Evolutionary conservation across 2,329 filamentous ascomycete species (phyloP).

Genomic region (Coniochaeta prunicola): DNA sequence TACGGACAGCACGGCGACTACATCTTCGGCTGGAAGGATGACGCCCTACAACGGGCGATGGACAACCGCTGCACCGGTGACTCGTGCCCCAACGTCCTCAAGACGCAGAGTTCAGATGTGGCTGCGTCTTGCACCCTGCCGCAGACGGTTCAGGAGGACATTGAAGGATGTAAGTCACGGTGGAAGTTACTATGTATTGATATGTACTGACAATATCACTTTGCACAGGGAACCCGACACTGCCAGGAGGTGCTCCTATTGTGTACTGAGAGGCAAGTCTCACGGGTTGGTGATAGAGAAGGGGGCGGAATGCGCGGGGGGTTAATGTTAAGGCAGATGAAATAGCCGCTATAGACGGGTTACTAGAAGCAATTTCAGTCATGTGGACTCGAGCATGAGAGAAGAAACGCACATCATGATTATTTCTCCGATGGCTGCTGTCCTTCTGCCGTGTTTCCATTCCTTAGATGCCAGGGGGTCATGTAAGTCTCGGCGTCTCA

Average conservation of each 20-base stretch:
- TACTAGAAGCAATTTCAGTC: background rate
- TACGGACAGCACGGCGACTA: conserved; percentile 10
- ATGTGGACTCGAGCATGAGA: background rate
- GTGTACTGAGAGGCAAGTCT: background rate
- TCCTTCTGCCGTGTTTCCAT: too few relatives aligned
- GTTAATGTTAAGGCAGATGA: background rate
- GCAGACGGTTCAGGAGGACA: background rate
- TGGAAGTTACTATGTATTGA: too few relatives aligned
- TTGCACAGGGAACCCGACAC: background rate
- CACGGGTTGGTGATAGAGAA: background rate
- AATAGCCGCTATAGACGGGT: background rate
- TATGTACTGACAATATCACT: background rate
- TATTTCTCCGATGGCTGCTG: too few relatives aligned
- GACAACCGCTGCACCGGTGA: background rate
- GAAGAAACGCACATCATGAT: background rate
- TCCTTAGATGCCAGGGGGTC: too few relatives aligned
- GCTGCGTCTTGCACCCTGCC: background rate
- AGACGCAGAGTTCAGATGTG: background rate
- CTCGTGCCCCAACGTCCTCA: background rate
- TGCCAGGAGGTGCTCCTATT: background rate
- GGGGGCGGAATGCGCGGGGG: background rate
- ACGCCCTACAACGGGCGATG: conserved; percentile 2
- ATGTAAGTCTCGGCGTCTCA: too few relatives aligned
- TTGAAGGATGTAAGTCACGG: conserved; percentile 3
- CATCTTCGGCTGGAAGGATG: conserved; percentile 9